These are phyloP conservation scores for Chenopodium album DNA, from an alignment of 148 eudicot genomes.

Conservation along the genomic window DNA sequence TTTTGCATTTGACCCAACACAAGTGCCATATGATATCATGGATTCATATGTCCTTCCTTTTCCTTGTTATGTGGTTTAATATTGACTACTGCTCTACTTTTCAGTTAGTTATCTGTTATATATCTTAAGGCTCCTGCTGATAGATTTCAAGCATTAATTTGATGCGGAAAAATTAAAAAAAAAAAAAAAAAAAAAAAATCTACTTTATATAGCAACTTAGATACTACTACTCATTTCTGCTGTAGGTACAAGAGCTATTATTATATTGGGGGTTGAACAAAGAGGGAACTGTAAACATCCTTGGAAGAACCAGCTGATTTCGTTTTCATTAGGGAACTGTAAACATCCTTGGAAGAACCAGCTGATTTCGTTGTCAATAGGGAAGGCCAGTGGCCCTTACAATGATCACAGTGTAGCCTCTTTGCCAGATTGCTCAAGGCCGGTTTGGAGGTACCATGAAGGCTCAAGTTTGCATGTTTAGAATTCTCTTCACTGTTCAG, in stretches of 20 bases:
- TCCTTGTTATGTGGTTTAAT: too few relatives aligned
- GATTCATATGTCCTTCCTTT: too few relatives aligned
- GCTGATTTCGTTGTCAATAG: too few relatives aligned
- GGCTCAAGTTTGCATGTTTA: background rate
- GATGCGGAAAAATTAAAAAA: background rate
- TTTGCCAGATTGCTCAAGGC: background rate
- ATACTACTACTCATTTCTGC: background rate
- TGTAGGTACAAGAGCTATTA: conserved; percentile 1
- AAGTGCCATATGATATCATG: too few relatives aligned
- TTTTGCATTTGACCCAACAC: background rate
- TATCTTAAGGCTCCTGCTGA: too few relatives aligned
- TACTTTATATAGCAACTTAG: background rate
- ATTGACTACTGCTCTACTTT: too few relatives aligned
- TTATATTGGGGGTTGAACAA: background rate
- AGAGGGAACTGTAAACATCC: background rate
- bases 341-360: background rate
- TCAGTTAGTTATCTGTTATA: too few relatives aligned
- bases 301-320: background rate
- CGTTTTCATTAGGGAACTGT: background rate
- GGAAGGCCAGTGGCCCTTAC: background rate
- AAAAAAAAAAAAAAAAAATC: background rate
- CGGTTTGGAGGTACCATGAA: conserved; percentile 1
- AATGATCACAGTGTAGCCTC: background rate
- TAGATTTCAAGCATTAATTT: background rate
- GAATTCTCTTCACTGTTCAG: conserved; percentile 3